phyloP scores from a whole-genome alignment of 108 stramenopile genomes.

The Cyclotella cryptica region DNA sequence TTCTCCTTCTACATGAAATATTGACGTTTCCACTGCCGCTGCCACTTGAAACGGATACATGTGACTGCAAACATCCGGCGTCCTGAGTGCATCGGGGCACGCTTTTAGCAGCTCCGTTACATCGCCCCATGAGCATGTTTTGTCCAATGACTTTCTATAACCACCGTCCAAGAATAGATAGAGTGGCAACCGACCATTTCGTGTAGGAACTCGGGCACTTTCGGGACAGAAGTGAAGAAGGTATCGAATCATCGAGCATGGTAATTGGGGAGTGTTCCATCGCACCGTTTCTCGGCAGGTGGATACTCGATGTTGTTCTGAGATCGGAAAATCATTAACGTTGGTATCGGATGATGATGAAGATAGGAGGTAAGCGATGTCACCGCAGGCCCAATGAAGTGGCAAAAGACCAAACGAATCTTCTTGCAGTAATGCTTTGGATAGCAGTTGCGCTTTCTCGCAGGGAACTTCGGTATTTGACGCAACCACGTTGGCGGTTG shows the following conservation, averaged over 20 bases:
- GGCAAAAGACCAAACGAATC: constrained; percentile 37
- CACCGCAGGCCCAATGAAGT: constrained; percentile 40
- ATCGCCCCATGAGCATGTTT: constrained; percentile 9
- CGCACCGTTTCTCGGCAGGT: constrained; percentile 7
- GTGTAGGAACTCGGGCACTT: constrained; percentile 31
- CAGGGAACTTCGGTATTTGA: no score
- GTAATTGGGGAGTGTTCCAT: constrained; percentile 25
- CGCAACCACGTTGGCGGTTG: neutral
- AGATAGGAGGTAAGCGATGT: neutral
- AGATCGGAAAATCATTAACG: neutral
- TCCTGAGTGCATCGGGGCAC: constrained; percentile 34
- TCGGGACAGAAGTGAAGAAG: constrained; percentile 20
- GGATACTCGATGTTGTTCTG: neutral
- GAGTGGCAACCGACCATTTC: constrained; percentile 30
- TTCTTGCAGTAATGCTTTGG: constrained; percentile 14
- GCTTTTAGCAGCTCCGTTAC: constrained; percentile 24
- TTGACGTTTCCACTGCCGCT: neutral
- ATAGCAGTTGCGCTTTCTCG: neutral
- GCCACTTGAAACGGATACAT: constrained; percentile 37
- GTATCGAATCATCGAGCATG: constrained; percentile 31
- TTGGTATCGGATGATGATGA: neutral
- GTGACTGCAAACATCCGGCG: constrained; percentile 20
- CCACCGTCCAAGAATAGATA: constrained; percentile 26
- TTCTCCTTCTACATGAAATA: neutral
- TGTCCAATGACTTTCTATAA: neutral